Percentiles rank a stretch among this genome's conserved stretches.
Evolutionary conservation across 1,139 yeast genomes (phyloP).

Genomic region (Sugiyamaella pinicola): DNA sequence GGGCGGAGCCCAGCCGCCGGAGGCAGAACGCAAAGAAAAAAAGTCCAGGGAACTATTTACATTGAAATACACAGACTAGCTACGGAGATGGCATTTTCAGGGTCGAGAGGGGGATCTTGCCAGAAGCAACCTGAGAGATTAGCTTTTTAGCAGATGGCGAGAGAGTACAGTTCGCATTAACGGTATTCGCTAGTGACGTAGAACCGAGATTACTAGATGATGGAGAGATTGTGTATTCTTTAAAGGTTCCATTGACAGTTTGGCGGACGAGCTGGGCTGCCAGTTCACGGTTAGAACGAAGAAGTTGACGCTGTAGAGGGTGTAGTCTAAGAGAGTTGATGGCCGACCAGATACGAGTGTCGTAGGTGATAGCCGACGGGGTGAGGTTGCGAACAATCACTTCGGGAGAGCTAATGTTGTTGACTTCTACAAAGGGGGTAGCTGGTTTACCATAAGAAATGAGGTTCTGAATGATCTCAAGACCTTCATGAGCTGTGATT

Average conservation of each 20-base stretch:
- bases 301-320: constrained; percentile 23
- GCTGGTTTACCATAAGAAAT: constrained; percentile 3
- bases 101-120: constrained; percentile 30
- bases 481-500: constrained; percentile 15
- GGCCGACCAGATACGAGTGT: constrained; percentile 33
- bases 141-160: constrained; percentile 32
- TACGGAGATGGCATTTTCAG: constrained; percentile 17
- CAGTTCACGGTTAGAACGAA: constrained; percentile 19
- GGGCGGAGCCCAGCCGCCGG: constrained; percentile 18
- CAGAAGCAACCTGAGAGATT: constrained; percentile 35
- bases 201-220: constrained; percentile 23
- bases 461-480: constrained; percentile 7
- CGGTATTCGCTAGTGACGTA: constrained; percentile 27
- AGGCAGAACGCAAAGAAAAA: neutral
- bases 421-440: constrained; percentile 12
- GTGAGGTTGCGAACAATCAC: constrained; percentile 26
- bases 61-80: neutral
- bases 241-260: constrained; percentile 29
- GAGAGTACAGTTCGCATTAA: constrained; percentile 34
- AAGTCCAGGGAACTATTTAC: constrained; percentile 7
- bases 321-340: constrained; percentile 22
- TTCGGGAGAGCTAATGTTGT: constrained; percentile 20
- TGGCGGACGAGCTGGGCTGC: constrained; percentile 26
- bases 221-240: constrained; percentile 24
- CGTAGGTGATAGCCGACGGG: constrained; percentile 31